Percentiles rank a stretch among this genome's conserved stretches.
phyloP scores from a whole-genome alignment of 176 grass and related monocot genomes.

The Carex scoparia region DNA sequence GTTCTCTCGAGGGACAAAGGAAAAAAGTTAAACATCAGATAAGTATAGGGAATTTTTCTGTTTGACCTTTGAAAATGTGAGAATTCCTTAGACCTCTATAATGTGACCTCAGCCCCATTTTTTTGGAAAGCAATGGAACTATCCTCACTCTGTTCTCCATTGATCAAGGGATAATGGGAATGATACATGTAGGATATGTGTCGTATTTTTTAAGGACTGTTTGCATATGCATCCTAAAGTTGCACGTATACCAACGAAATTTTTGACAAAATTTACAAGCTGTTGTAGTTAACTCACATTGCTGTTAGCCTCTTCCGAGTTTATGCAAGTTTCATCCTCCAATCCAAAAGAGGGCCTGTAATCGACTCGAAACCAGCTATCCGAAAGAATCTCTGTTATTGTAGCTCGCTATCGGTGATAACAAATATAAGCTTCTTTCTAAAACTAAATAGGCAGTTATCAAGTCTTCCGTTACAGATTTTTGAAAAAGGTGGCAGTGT shows the following conservation, averaged over 20 bases:
- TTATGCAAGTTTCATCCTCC: conserved; percentile 23
- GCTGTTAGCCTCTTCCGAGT: conserved; percentile 27
- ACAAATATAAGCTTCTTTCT: conserved; percentile 18
- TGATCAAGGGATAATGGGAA: background rate
- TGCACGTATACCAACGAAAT: background rate
- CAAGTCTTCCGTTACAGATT: background rate
- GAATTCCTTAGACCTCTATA: background rate
- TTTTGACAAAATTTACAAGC: background rate
- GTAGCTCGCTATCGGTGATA: conserved; percentile 44
- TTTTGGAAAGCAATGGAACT: background rate
- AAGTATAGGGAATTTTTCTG: background rate
- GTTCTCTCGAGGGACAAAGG: background rate
- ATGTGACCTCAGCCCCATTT: background rate
- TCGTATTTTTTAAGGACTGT: background rate
- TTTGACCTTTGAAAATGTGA: conserved; percentile 4
- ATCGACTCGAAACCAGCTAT: conserved; percentile 52
- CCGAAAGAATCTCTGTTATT: conserved; percentile 44
- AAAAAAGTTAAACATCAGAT: background rate
- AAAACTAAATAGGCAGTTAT: background rate
- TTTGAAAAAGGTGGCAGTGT: background rate
- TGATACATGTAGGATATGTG: background rate
- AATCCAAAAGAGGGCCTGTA: conserved; percentile 29
- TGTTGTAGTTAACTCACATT: conserved; percentile 7
- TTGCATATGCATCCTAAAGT: background rate
- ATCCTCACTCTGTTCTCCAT: background rate